phyloP scores from a whole-genome alignment of 805 yeast species.

The Nakazawaea populi region DNA sequence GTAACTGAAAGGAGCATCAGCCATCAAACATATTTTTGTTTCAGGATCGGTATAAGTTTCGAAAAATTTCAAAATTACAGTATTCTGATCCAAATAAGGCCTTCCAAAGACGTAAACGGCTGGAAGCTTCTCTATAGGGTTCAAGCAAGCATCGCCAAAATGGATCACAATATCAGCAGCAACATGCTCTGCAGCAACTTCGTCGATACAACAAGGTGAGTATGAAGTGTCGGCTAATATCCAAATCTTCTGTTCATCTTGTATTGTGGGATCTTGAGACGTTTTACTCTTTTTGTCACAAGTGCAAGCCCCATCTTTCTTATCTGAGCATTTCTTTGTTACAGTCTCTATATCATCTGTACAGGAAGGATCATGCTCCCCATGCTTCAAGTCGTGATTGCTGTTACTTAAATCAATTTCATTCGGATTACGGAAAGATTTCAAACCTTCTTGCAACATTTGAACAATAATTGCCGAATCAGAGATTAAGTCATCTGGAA shows the following conservation, averaged over 20 bases:
- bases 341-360: constrained; percentile 19
- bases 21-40: constrained; percentile 56
- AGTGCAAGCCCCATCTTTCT: constrained; percentile 18
- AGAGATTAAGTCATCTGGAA: constrained; percentile 74
- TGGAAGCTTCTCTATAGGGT: constrained; percentile 65
- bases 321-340: constrained; percentile 2
- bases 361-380: constrained; percentile 8
- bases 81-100: constrained; percentile 44
- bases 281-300: constrained; percentile 19
- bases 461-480: constrained; percentile 74
- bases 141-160: constrained; percentile 92
- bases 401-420: constrained; percentile 4
- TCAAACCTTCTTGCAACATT: constrained; percentile 37
- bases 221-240: constrained; percentile 94
- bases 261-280: neutral
- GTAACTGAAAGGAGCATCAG: constrained; percentile 63
- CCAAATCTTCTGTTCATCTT: constrained; percentile 44
- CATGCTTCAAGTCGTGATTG: neutral
- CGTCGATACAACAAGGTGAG: constrained; percentile 93
- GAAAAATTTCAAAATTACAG: constrained; percentile 33
- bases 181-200: constrained; percentile 94
- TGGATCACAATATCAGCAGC: constrained; percentile 80
- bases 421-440: neutral
- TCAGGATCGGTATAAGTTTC: constrained; percentile 32
- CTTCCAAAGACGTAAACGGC: constrained; percentile 78